Evolutionary conservation across 148 eudicot genomes (phyloP).

Genomic region (Polygonum maritimum): DNA sequence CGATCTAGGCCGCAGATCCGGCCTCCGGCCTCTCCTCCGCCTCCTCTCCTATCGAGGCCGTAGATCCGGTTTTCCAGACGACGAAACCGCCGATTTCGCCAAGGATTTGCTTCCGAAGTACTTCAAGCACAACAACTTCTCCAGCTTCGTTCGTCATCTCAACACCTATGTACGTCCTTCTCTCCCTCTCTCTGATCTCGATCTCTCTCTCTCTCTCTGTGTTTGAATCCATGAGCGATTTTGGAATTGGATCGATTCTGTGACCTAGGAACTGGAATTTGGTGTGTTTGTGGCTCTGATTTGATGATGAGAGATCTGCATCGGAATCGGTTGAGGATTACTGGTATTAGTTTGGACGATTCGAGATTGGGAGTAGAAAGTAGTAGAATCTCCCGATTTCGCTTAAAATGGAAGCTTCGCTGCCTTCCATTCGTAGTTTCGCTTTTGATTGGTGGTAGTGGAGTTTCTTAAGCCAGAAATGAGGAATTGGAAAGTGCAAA

Average conservation of each 20-base stretch:
- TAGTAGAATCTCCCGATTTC: constrained; percentile 9
- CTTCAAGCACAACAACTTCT: constrained; percentile 95
- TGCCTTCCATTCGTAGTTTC: constrained; percentile 6
- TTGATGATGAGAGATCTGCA: background rate
- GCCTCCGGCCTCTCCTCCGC: no score
- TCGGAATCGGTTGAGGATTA: background rate
- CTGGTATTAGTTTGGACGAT: background rate
- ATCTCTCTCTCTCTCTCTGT: background rate
- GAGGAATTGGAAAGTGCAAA: constrained; percentile 5
- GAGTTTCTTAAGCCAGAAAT: background rate
- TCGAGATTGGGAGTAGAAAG: background rate
- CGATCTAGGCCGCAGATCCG: no score
- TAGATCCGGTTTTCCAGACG: no score
- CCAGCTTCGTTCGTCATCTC: constrained; percentile 94
- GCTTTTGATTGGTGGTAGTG: constrained; percentile 6
- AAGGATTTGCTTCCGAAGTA: constrained; percentile 73
- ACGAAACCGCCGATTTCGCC: constrained; percentile 84
- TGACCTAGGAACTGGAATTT: background rate
- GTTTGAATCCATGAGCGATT: background rate
- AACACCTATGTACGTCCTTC: constrained; percentile 68
- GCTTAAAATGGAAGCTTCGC: constrained; percentile 9
- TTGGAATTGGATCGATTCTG: background rate
- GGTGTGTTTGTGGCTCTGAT: background rate
- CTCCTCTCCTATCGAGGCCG: no score
- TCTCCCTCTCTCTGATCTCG: no score